Base-by-base conservation (phyloP, 148 eudicot species). In the Agrostemma githago region DNA sequence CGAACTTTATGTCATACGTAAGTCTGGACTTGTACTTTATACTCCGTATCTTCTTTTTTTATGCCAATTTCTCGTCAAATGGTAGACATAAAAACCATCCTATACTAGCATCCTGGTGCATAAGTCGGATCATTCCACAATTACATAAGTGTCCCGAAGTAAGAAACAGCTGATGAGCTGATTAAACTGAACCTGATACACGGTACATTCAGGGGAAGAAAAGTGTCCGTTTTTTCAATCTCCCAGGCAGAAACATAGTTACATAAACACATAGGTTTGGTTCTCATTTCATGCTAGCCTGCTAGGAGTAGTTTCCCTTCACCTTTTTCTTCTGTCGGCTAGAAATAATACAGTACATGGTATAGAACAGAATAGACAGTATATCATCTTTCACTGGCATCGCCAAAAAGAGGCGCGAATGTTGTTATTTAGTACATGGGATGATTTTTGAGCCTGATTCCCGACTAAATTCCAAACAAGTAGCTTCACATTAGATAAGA, bases 1-100 rank as follows among this genome's bases (percentile, higher is more conserved):
- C 39, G 87, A 85, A 73, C 72, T 94, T 70, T 88, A 87, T 79
- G 81, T 88, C 44, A 87, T 94, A 80, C 89, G 98, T 91, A 81
- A 91, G 97, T 81, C 68, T 6, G 19, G 1, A 56, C 42, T 46
- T 5, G 0, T 21, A 12, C 0, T 3, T 1, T 42, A 11, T 34
- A 21, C 34, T 26, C 34, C 34, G 34, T 26, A 26, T 26, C 34
- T 26, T 26, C 34, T 64, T 34, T 5, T 59, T n/a, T 72, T 58
- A 26, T 19, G 26, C 16, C 19, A 42, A 2, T 66, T 1, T 51
- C 5, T 51, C 56, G 8, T 51, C 8, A 51, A 51, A 51, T 11
- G 56, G 0, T 51, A 4, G 56, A 10, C 15, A 51, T 51, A 51
- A 12, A 51, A 51, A 51, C 15, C 56, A 51, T 51, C 56, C 3